Percentiles rank a stretch among this genome's conserved stretches.
phyloP scores from a whole-genome alignment of 257 asterid species.

The Penstemon eatonii region DNA sequence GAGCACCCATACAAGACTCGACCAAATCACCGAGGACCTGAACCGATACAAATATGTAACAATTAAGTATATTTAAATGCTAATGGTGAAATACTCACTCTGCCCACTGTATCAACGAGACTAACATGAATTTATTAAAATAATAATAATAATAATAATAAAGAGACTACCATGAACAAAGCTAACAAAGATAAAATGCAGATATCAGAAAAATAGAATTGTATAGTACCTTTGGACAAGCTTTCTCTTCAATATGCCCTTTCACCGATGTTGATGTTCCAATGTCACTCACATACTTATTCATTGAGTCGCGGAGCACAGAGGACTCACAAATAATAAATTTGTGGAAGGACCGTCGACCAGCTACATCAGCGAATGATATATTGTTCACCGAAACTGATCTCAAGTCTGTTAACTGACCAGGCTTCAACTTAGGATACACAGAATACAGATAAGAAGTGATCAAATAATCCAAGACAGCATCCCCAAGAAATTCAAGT shows the following conservation, averaged over 20 bases:
- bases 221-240: slow-evolving; percentile 76
- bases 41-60: slow-evolving; percentile 35
- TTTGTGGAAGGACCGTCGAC: slow-evolving; percentile 59
- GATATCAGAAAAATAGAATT: slow-evolving; percentile 12
- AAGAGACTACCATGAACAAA: background rate
- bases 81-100: slow-evolving; percentile 7
- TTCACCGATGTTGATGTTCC: slow-evolving; percentile 40
- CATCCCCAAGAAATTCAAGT: slow-evolving; percentile 97
- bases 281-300: slow-evolving; percentile 50
- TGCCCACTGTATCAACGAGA: background rate
- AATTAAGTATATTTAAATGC: slow-evolving; percentile 24
- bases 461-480: slow-evolving; percentile 93
- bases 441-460: slow-evolving; percentile 86
- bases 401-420: slow-evolving; percentile 93
- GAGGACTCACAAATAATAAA: slow-evolving; percentile 63
- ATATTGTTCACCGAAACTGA: slow-evolving; percentile 70
- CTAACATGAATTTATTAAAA: background rate
- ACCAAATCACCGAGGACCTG: slow-evolving; percentile 97
- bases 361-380: slow-evolving; percentile 84
- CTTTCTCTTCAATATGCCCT: slow-evolving; percentile 51
- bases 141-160: slow-evolving; percentile 4
- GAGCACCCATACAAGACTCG: slow-evolving; percentile 91
- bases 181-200: slow-evolving; percentile 9
- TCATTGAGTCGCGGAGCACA: slow-evolving; percentile 62
- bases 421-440: slow-evolving; percentile 86